A percentile compares a stretch with the other conserved stretches of the same genome.
These are phyloP conservation scores for Xerocomus minutiporus DNA, from an alignment of 1,284 basidiomycete genomes.

Conservation along the genomic window DNA sequence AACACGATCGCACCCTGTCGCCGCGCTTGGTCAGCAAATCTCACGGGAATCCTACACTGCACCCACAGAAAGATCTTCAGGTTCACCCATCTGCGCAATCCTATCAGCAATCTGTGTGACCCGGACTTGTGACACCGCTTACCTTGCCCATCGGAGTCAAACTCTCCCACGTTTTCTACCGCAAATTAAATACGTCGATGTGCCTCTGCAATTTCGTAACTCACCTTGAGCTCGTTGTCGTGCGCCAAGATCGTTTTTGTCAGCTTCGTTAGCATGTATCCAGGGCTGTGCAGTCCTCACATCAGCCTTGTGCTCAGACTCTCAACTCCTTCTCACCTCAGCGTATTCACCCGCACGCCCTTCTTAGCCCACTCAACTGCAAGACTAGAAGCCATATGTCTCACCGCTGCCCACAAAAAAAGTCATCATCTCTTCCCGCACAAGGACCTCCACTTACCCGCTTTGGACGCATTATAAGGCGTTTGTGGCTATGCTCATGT, in stretches of 20 bases:
- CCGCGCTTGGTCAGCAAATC: slow-evolving; percentile 5
- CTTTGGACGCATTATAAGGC: slow-evolving; percentile 95
- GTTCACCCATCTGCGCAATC: slow-evolving; percentile 61
- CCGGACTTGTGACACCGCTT: slow-evolving; percentile 6
- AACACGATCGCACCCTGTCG: slow-evolving; percentile 77
- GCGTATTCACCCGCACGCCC: slow-evolving; percentile 76
- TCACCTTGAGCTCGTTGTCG: slow-evolving; percentile 68
- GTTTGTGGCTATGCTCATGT: slow-evolving; percentile 68
- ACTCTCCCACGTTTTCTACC: slow-evolving; percentile 81
- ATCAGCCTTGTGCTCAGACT: background rate
- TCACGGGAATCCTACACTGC: background rate
- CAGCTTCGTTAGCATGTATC: slow-evolving; percentile 87
- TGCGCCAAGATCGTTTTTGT: slow-evolving; percentile 75
- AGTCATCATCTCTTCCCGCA: slow-evolving; percentile 2
- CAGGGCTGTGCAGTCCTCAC: slow-evolving; percentile 45
- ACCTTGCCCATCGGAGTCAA: slow-evolving; percentile 87
- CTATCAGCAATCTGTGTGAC: slow-evolving; percentile 3
- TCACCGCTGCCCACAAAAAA: slow-evolving; percentile 54
- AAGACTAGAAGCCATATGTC: slow-evolving; percentile 82
- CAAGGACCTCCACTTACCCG: slow-evolving; percentile 44
- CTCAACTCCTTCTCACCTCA: slow-evolving; percentile 48
- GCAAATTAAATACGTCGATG: slow-evolving; percentile 10
- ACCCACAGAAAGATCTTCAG: slow-evolving; percentile 68
- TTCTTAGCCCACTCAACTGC: slow-evolving; percentile 89
- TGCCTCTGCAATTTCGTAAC: slow-evolving; percentile 3